A percentile compares a stretch with the other conserved stretches of the same genome.
Evolutionary conservation across 305 asterid species (phyloP).

Genomic region (Ilex paraguariensis): DNA sequence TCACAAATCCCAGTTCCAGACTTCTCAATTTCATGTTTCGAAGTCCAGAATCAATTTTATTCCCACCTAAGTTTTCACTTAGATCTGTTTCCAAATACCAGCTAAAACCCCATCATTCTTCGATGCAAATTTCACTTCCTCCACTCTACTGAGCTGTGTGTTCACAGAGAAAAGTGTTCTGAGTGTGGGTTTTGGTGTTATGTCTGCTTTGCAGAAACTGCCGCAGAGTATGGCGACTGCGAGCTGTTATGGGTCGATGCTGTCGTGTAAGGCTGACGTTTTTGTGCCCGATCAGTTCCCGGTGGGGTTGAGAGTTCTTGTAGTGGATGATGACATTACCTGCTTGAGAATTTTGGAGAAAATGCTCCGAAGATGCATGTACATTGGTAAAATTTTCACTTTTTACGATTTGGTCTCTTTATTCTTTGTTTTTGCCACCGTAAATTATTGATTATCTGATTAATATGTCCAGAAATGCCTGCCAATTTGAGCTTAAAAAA

Average conservation of each 20-base stretch:
- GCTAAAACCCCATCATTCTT: no score
- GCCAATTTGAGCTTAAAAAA: no score
- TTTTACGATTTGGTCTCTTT: background rate
- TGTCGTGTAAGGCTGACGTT: constrained; percentile 8
- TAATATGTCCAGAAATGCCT: no score
- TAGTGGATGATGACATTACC: constrained; percentile 67
- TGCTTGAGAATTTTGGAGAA: constrained; percentile 65
- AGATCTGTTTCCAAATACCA: no score
- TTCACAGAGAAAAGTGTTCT: background rate
- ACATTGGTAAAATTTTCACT: constrained; percentile 30
- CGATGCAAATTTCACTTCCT: no score
- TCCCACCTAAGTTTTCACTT: no score
- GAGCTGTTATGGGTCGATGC: background rate
- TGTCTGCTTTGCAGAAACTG: background rate
- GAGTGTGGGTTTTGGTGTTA: background rate
- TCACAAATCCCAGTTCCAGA: no score
- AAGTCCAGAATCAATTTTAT: no score
- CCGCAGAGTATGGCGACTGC: background rate
- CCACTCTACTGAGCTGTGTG: no score
- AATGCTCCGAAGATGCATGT: constrained; percentile 74
- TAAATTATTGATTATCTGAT: no score
- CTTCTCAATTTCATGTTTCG: no score
- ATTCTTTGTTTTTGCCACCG: background rate
- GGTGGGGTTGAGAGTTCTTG: constrained; percentile 68
- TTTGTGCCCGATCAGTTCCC: constrained; percentile 64